Conservation (phyloP, 805 yeast genomes). For the Zygoascus tannicola region DNA sequence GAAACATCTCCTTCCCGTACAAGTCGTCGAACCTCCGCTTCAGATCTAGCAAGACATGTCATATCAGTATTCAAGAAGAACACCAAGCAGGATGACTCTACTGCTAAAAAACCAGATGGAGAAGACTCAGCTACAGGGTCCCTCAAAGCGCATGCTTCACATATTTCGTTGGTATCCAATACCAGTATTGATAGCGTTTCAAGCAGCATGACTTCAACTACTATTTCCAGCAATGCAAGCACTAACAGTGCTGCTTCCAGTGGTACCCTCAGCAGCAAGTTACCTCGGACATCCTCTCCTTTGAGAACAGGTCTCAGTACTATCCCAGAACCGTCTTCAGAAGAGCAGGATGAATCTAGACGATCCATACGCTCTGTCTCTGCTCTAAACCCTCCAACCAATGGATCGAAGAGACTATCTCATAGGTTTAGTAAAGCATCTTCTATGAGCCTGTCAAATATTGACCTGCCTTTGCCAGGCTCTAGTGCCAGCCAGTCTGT, state of each 20-base stretch:
- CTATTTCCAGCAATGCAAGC: neutral
- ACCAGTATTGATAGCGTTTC: neutral
- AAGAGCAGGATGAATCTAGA: neutral
- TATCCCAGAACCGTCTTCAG: neutral
- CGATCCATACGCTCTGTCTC: neutral
- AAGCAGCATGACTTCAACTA: neutral
- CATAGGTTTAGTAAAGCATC: neutral
- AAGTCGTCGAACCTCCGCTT: neutral
- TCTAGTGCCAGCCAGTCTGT: neutral
- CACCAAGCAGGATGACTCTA: neutral
- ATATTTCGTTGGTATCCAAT: neutral
- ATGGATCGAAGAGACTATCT: neutral
- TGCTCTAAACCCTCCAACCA: neutral
- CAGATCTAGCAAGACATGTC: neutral
- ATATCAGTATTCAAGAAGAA: neutral
- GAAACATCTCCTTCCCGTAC: neutral
- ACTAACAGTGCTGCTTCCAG: neutral
- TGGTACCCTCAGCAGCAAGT: neutral
- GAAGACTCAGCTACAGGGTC: no score
- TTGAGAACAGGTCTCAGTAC: neutral
- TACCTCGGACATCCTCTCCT: neutral
- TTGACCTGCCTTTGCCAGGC: neutral
- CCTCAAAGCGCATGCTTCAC: neutral
- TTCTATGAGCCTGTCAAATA: neutral
- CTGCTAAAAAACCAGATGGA: neutral